These are phyloP conservation scores for Diaporthe sp. DNA, from an alignment of 2,329 filamentous ascomycete genomes.

Conservation along the genomic window DNA sequence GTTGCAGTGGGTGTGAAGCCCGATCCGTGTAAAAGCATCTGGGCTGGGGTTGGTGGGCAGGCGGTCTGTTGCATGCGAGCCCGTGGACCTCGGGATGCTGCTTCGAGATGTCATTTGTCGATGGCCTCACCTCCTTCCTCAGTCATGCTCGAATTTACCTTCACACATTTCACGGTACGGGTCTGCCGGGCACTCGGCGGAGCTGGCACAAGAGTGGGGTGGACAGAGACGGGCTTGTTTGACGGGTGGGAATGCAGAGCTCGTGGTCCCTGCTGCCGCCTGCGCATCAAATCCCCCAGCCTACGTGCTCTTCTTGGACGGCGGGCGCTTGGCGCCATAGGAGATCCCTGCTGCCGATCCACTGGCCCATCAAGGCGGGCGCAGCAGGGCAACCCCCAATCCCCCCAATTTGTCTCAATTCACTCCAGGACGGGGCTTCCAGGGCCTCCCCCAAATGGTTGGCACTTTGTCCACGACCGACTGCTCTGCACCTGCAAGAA, in stretches of 20 bases:
- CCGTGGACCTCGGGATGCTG: background rate
- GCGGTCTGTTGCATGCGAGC: background rate
- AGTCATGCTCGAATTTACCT: background rate
- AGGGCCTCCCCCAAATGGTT: conserved; percentile 14
- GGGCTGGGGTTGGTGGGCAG: background rate
- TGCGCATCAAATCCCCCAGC: conserved; percentile 4
- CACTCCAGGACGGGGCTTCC: conserved; percentile 7
- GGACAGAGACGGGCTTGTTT: background rate
- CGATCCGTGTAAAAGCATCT: conserved; percentile 1
- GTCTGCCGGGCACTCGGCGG: conserved; percentile 9
- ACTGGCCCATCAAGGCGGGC: conserved; percentile 21
- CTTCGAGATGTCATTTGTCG: conserved; percentile 10
- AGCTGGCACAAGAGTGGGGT: conserved; percentile 8
- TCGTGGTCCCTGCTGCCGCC: conserved; percentile 17
- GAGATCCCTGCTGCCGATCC: conserved; percentile 20
- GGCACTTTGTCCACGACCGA: conserved; percentile 3
- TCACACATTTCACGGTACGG: background rate
- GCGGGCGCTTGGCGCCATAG: conserved; percentile 17
- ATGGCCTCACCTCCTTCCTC: conserved; percentile 19
- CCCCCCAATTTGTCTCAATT: conserved; percentile 21
- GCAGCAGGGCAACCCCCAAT: conserved; percentile 21
- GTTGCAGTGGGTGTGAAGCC: conserved; percentile 16
- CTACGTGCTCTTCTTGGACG: conserved; percentile 6
- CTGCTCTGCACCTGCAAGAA: background rate
- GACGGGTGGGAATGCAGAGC: conserved; percentile 16